phyloP scores from a whole-genome alignment of 2,329 filamentous ascomycete genomes.

The Colletotrichum lentis region DNA sequence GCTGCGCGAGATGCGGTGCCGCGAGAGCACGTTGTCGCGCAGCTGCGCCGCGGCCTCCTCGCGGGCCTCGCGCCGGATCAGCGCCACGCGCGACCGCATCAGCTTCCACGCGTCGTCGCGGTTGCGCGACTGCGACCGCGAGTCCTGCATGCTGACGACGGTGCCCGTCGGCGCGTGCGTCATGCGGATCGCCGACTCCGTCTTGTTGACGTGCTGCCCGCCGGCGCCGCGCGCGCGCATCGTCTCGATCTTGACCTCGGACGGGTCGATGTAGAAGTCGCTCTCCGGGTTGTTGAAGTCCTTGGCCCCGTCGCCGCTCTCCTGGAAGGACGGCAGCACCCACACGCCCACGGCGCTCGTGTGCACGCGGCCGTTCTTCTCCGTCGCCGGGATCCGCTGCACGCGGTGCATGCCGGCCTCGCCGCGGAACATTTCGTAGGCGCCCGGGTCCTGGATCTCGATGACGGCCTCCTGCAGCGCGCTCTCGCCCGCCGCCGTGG shows the following conservation, averaged over 20 bases:
- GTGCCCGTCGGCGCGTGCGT: constrained; percentile 90
- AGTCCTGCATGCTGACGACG: constrained; percentile 91
- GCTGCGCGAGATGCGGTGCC: constrained; percentile 83
- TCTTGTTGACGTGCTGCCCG: constrained; percentile 98
- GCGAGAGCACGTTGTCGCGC: constrained; percentile 79
- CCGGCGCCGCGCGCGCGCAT: constrained; percentile 93
- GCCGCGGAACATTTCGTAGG: constrained; percentile 82
- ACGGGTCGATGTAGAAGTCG: constrained; percentile 87
- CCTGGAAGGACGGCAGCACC: constrained; percentile 85
- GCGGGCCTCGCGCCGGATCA: constrained; percentile 78
- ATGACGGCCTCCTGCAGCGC: constrained; percentile 88
- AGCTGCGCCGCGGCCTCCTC: constrained; percentile 81
- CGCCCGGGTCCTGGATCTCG: constrained; percentile 77
- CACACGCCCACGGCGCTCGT: constrained; percentile 92
- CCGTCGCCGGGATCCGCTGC: constrained; percentile 90
- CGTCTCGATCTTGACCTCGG: constrained; percentile 84
- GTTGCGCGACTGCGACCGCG: constrained; percentile 88
- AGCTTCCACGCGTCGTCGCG: constrained; percentile 87
- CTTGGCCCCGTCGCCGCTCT: constrained; percentile 55
- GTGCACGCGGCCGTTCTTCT: constrained; percentile 89
- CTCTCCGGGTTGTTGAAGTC: constrained; percentile 85
- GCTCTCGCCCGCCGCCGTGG: constrained; percentile 65
- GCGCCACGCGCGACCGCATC: constrained; percentile 81
- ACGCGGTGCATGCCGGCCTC: constrained; percentile 96
- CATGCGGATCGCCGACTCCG: constrained; percentile 91